Base-by-base conservation (phyloP, 2,329 filamentous ascomycete species). In the Epichloe baconii region DNA sequence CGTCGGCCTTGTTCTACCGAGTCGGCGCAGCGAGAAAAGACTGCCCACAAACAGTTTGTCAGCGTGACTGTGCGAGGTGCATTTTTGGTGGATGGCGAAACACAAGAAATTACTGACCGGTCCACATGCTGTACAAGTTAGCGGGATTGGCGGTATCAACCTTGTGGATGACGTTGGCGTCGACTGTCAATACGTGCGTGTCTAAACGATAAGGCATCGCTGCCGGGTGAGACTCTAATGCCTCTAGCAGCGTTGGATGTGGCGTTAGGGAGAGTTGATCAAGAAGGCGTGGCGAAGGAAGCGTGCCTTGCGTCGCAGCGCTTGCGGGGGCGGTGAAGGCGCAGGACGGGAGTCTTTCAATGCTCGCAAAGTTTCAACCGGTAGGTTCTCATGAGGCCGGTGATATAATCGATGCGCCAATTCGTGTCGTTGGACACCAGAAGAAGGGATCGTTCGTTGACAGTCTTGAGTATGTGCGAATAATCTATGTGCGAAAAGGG, bases 91-190 rank as follows among this genome's bases (percentile, higher is more conserved):
- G 26, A 1, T 11, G 26, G 26, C 26, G 6, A 44, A n/a, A 23
- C 10, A 17, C 8, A 12, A 1, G 12, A 17, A 2, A 35, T 5
- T 21, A 45, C 86, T 79, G 71, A 95, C 89, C 88, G 67, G 88
- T 91, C 89, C 90, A 95, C 80, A 97, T 94, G 74, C 87, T 90
- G 71, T 93, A 94, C 48, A 97, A 80, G 65, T 90, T 94, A 71
- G 95, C 88, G 31, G 88, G 84, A 67, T 95, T 95, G 59, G 85
- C 79, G 1, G 91, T 95, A 71, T 97, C 90, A 63, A 97, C 88
- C 67, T 94, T 88, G 75, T 93, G 87, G 67, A 98, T 90, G 60
- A 91, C 85, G 65, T 85, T 87, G 57, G 88, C 83, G 73, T 96
- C 89, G 67, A 97, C 86, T 56, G 88, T 89, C 64, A 97, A 77